phyloP scores from a whole-genome alignment of 208 protist genomes.

The Herpetomonas tarakana region DNA sequence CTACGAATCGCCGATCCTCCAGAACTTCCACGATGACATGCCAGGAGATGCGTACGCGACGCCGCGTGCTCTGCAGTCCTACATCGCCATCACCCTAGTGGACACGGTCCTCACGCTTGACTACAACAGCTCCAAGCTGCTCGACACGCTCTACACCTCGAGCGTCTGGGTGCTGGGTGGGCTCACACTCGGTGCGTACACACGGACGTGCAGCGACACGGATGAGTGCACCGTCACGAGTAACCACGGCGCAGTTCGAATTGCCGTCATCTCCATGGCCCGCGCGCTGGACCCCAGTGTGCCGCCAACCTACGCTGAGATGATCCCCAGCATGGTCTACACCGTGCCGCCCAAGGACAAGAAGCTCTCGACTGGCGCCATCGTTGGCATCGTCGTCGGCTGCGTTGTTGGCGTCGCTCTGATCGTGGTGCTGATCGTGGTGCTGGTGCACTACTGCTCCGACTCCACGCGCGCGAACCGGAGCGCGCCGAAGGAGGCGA shows the following conservation, averaged over 20 bases:
- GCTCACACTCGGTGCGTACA: constrained; percentile 18
- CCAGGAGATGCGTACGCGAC: constrained; percentile 10
- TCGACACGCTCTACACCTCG: constrained; percentile 16
- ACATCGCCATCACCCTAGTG: constrained; percentile 11
- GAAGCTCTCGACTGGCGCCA: constrained; percentile 6
- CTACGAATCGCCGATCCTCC: constrained; percentile 1
- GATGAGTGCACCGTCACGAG: constrained; percentile 1
- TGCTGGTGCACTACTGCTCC: constrained; percentile 8
- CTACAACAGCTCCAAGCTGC: constrained; percentile 10
- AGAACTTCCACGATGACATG: constrained; percentile 17
- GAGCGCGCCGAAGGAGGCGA: constrained; percentile 23
- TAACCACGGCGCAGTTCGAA: constrained; percentile 25
- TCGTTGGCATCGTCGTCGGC: constrained; percentile 18
- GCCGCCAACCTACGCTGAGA: not conserved
- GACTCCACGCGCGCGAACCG: constrained; percentile 21
- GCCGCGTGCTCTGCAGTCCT: constrained; percentile 16
- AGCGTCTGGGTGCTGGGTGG: constrained; percentile 16
- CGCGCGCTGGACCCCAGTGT: constrained; percentile 13
- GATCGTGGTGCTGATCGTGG: constrained; percentile 7
- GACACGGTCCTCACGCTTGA: constrained; percentile 7
- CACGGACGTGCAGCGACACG: constrained; percentile 3
- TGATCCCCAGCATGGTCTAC: constrained; percentile 23
- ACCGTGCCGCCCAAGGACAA: not conserved
- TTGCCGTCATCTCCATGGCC: constrained; percentile 15
- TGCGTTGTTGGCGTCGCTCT: constrained; percentile 3